Evolutionary conservation across 176 grass and related monocot species (phyloP).

Genomic region (Avena insularis): DNA sequence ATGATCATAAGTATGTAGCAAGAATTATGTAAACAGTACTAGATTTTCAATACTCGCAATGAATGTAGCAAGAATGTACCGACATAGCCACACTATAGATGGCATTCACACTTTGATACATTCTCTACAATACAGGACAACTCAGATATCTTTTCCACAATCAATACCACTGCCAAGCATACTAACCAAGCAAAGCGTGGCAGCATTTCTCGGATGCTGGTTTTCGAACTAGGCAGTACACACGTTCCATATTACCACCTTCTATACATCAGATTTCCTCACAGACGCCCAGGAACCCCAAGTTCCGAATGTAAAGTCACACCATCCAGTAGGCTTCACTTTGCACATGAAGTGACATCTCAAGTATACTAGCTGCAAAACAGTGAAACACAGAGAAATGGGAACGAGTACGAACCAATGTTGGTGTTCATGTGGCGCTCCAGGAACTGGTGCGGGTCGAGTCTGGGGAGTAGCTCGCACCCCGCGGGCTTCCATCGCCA

Average conservation of each 20-base stretch:
- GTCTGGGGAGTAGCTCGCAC: slow-evolving; percentile 59
- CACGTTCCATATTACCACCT: background rate
- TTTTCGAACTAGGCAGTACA: background rate
- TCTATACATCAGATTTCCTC: background rate
- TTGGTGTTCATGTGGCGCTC: slow-evolving; percentile 63
- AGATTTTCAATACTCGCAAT: background rate
- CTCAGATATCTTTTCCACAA: background rate
- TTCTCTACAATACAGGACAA: background rate
- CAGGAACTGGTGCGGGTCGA: slow-evolving; percentile 67
- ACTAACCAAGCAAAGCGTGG: background rate
- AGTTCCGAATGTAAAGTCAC: background rate
- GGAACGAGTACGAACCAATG: slow-evolving; percentile 55
- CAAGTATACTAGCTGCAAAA: background rate
- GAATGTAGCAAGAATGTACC: background rate
- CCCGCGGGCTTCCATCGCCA: slow-evolving; percentile 71
- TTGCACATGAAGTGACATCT: background rate
- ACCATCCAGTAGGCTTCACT: background rate
- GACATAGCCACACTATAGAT: background rate
- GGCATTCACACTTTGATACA: background rate
- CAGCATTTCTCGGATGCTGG: background rate
- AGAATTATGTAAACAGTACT: background rate
- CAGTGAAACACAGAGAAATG: background rate
- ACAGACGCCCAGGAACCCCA: background rate
- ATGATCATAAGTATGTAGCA: background rate
- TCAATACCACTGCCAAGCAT: background rate